phyloP scores from a whole-genome alignment of 2,329 filamentous ascomycete genomes.

The Talaromyces pinophilus region DNA sequence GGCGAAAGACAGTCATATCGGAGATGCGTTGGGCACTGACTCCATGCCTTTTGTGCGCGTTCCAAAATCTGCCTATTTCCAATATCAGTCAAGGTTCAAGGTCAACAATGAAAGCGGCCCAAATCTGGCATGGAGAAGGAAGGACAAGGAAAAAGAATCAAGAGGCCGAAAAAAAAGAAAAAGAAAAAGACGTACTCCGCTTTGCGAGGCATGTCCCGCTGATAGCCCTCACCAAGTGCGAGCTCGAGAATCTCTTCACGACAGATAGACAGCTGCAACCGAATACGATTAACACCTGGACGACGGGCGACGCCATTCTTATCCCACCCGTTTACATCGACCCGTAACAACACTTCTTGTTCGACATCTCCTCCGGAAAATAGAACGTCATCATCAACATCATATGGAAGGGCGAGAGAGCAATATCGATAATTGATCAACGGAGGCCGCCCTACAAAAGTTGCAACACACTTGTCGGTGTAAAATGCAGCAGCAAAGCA shows the following conservation, averaged over 20 bases:
- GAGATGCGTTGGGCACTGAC: slow-evolving; percentile 26
- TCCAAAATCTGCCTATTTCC: slow-evolving; percentile 23
- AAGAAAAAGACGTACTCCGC: slow-evolving; percentile 14
- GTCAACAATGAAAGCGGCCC: background rate
- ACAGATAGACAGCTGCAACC: slow-evolving; percentile 28
- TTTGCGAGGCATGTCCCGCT: slow-evolving; percentile 24
- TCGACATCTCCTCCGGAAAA: slow-evolving; percentile 22
- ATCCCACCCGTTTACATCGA: slow-evolving; percentile 30
- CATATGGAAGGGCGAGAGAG: slow-evolving; percentile 31
- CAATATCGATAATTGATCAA: slow-evolving; percentile 34
- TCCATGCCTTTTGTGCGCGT: slow-evolving; percentile 27
- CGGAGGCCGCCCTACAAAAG: slow-evolving; percentile 35
- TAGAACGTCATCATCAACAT: slow-evolving; percentile 33
- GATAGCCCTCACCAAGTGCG: slow-evolving; percentile 28
- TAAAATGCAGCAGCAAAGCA: slow-evolving; percentile 32
- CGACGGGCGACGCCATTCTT: slow-evolving; percentile 25
- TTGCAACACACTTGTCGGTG: slow-evolving; percentile 34
- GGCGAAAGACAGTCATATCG: slow-evolving; percentile 26
- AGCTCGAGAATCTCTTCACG: slow-evolving; percentile 27
- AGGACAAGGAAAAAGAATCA: background rate
- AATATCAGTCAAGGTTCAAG: background rate
- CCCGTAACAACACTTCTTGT: slow-evolving; percentile 23
- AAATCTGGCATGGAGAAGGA: background rate
- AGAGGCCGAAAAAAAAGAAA: background rate
- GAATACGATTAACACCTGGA: slow-evolving; percentile 27